Conservation (phyloP, 139 green algal genomes). For the Chlorella sp. region DNA sequence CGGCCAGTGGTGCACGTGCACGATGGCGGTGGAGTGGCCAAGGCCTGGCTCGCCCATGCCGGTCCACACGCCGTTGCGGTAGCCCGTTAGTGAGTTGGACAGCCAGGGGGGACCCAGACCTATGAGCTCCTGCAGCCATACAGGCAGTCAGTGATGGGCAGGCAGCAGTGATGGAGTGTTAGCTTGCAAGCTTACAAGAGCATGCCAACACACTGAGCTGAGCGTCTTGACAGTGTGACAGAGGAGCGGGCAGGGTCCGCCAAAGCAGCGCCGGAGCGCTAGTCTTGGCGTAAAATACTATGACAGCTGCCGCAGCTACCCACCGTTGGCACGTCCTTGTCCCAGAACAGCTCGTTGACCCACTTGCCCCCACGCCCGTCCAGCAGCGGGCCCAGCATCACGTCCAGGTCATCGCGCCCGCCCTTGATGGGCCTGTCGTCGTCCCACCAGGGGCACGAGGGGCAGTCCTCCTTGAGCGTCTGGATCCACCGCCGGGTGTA, state of each 20-base stretch:
- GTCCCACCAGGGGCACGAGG: neutral
- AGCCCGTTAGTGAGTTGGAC: neutral
- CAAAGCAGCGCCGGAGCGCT: no score
- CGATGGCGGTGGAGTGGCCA: neutral
- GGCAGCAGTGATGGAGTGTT: no score
- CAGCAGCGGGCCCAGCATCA: no score
- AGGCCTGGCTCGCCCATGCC: neutral
- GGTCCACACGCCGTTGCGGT: neutral
- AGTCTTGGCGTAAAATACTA: no score
- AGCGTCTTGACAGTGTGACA: no score
- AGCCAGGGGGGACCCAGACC: neutral
- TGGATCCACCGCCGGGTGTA: neutral
- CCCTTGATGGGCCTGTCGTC: neutral
- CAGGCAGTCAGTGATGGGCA: no score
- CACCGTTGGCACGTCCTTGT: neutral
- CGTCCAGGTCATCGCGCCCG: neutral
- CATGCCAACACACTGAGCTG: no score
- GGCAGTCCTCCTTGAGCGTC: neutral
- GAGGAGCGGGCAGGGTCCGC: no score
- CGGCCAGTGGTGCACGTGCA: neutral
- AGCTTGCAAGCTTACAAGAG: no score
- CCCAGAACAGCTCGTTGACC: no score
- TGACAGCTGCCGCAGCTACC: neutral
- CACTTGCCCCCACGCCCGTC: no score
- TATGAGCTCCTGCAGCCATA: neutral